Evolutionary conservation across 1,139 yeast species (phyloP), one percentile per base, ranked within the genome.

Genomic region (Zygotorulaspora mrakii): DNA sequence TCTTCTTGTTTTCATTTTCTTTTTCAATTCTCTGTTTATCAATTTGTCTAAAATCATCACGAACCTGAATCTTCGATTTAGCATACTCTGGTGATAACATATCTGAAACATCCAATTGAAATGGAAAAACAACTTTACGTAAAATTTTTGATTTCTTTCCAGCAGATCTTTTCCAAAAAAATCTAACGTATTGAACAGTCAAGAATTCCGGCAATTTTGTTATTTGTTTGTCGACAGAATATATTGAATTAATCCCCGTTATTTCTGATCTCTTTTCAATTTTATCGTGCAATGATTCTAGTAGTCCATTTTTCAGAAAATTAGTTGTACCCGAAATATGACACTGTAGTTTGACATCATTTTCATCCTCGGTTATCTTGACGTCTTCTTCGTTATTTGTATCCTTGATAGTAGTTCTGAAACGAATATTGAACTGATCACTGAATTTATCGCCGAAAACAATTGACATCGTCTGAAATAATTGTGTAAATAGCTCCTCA

Each of bases 91-190:
- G 88, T 46, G 88, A 88, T 53, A 94, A 74, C 67, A 89, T 70
- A 57, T 89, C 97, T 11, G 91, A 76, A 33, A 88, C 73, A 61
- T 91, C 99, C 45, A 89, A 71, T 61, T 85, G 94, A 66, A 88
- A 85, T 32, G 99, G 99, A 66, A 94, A 91, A 48, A 82, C 86
- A 20, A 91, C 98, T 65, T 82, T 88, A 59, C 98, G 80, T 62
- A 91, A 71, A 61, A 91, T 91, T 68, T 91, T 91, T 23, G 95
- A 84, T 68, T 91, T 91, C 66, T 83, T 85, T 52, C 78, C 80
- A 6, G 94, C 85, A 46, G 91, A 95, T 57, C 91, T 76, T 62
- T 94, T 85, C 98, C 98, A 91, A 65, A 79, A 91, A 62, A 91
- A 91, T 57, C 99, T 76, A 51, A 91, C 94, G 64, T 85, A 91